Percentiles rank a stretch among this genome's conserved stretches.
phyloP scores from a whole-genome alignment of 2,329 filamentous ascomycete species.

The Fusarium nurragi region DNA sequence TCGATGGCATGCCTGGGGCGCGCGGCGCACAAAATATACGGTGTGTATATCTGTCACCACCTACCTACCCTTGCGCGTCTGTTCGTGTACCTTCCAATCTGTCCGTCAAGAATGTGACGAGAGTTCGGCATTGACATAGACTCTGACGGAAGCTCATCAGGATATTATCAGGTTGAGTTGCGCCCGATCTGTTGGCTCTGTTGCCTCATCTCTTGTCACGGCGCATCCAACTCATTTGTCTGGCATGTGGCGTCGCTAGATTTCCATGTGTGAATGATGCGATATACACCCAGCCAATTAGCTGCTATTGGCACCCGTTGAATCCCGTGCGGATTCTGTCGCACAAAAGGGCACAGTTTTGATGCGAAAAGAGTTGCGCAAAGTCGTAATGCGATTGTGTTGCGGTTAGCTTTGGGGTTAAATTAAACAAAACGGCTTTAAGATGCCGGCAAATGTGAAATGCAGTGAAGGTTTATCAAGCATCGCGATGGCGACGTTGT shows the following conservation, averaged over 20 bases:
- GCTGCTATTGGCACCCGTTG: constrained; percentile 33
- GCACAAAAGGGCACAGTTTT: constrained; percentile 32
- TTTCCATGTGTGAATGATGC: constrained; percentile 33
- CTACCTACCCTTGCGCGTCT: constrained; percentile 5
- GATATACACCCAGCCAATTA: constrained; percentile 15
- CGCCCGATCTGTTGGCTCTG: constrained; percentile 17
- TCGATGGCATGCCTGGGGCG: constrained; percentile 28
- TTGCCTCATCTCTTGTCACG: constrained; percentile 31
- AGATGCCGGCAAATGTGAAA: neutral
- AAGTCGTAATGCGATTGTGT: constrained; percentile 4
- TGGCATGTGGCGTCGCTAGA: constrained; percentile 41
- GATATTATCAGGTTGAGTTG: constrained; percentile 8
- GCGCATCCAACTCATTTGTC: constrained; percentile 24
- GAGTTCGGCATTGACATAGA: constrained; percentile 23
- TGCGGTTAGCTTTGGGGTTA: neutral
- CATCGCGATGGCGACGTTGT: neutral
- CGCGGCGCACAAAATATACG: constrained; percentile 40
- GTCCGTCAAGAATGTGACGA: constrained; percentile 28
- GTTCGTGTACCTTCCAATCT: constrained; percentile 9
- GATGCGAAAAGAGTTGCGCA: constrained; percentile 26
- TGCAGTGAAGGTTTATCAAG: neutral
- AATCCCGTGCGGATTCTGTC: constrained; percentile 32
- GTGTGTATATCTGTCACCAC: constrained; percentile 31
- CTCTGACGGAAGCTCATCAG: neutral
- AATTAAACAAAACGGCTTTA: neutral